Evolutionary conservation across 2,329 filamentous ascomycete genomes (phyloP).

Genomic region (Neopestalotiopsis rosae): DNA sequence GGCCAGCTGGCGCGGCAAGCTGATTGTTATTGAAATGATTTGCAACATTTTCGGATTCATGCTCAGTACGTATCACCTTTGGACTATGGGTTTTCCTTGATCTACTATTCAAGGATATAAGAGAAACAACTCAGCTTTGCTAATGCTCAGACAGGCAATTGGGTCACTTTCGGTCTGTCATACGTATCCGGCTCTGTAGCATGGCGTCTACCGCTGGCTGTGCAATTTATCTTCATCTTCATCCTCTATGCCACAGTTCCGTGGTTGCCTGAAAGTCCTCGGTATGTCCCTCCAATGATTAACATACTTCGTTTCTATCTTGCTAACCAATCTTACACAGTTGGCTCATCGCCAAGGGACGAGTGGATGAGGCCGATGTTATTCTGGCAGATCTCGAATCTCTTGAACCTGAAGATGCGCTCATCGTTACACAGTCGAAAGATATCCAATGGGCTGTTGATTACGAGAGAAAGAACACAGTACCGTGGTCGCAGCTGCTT

Average conservation of each 20-base stretch:
- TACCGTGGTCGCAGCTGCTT: slow-evolving; percentile 55
- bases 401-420: slow-evolving; percentile 28
- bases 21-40: slow-evolving; percentile 39
- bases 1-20: slow-evolving; percentile 36
- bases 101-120: no score
- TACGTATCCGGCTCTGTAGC: slow-evolving; percentile 39
- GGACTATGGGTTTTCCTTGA: neutral
- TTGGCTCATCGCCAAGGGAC: slow-evolving; percentile 34
- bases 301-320: neutral
- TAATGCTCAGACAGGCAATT: slow-evolving; percentile 35
- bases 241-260: slow-evolving; percentile 35
- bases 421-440: slow-evolving; percentile 30
- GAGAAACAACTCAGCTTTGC: no score
- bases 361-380: slow-evolving; percentile 34
- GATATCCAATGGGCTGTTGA: slow-evolving; percentile 39
- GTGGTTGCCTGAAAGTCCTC: slow-evolving; percentile 40
- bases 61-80: slow-evolving; percentile 22
- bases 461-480: slow-evolving; percentile 46
- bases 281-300: slow-evolving; percentile 23
- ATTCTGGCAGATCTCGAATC: slow-evolving; percentile 35
- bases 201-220: slow-evolving; percentile 51
- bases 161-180: slow-evolving; percentile 47
- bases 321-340: slow-evolving; percentile 4
- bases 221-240: slow-evolving; percentile 50
- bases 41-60: slow-evolving; percentile 39